phyloP scores from a whole-genome alignment of 768 basidiomycete species.

The Dendrothele bispora region DNA sequence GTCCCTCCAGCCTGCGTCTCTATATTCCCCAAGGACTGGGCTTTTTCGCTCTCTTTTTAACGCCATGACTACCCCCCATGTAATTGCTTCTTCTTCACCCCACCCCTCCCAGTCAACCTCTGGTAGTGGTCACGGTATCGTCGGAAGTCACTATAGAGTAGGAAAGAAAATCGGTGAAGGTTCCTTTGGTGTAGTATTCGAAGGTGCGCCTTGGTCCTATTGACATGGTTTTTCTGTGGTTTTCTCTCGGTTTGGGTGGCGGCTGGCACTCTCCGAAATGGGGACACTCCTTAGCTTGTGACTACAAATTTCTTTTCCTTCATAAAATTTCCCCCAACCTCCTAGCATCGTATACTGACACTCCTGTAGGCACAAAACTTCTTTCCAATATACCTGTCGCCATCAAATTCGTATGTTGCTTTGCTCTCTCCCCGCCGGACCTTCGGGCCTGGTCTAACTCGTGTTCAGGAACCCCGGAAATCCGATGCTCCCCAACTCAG shows the following conservation, averaged over 20 bases:
- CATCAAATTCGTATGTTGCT: constrained; percentile 86
- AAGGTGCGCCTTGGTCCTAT: constrained; percentile 59
- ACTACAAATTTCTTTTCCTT: constrained; percentile 4
- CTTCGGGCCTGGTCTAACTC: constrained; percentile 12
- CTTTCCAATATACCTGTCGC: constrained; percentile 87
- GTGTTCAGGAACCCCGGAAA: constrained; percentile 84
- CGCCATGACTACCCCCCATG: constrained; percentile 79
- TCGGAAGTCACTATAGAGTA: constrained; percentile 81
- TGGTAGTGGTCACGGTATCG: constrained; percentile 72
- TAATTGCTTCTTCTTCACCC: constrained; percentile 75
- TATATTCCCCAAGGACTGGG: constrained; percentile 2
- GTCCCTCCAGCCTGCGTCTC: constrained; percentile 1
- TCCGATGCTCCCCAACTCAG: constrained; percentile 97
- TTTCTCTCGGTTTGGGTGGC: not conserved
- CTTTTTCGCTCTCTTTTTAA: not conserved
- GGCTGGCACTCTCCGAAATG: not conserved
- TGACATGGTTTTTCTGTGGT: not conserved
- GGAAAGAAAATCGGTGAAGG: constrained; percentile 99
- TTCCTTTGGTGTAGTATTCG: constrained; percentile 97
- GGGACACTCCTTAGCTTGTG: not conserved
- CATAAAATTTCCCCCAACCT: not conserved
- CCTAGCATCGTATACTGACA: constrained; percentile 2
- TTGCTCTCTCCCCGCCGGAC: constrained; percentile 3
- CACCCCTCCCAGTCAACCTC: constrained; percentile 66
- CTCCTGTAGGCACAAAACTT: constrained; percentile 72